Base-by-base conservation (phyloP, 345 rosid genomes). In the Eucalyptus urophylla region DNA sequence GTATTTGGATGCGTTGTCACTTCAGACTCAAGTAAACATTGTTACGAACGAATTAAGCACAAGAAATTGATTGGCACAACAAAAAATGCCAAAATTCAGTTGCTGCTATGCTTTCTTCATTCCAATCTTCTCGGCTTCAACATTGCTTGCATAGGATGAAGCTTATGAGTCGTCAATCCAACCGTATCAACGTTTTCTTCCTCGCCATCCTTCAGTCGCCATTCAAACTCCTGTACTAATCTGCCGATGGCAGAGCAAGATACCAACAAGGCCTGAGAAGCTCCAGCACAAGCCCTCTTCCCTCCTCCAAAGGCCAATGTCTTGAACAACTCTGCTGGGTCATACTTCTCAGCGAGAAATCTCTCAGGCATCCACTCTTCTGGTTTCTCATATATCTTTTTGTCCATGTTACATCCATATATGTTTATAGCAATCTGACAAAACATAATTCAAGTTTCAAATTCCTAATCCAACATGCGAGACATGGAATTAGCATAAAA, bases 231-330 rank as follows among this genome's bases (percentile, higher is more conserved):
- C 91, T 97, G 98, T 12, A 95, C 96, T 88, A 95, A 90, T 90
- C 97, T 94, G 33, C 97, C 98, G 29, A 97, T 94, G 5, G 97
- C 92, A 5, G 93, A 88, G 56, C 96, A 94, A 31, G 91, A 92
- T 80, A 97, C 90, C 53, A 94, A 80, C 88, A 90, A 92, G 7
- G 99, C 99, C 91, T 95, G 96, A 40, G 95, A 95, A 50, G 97
- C 92, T 58, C 98, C 99, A 6, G 98, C 97, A 49, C 99, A 96
- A 13, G 88, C 92, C 91, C 97, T 95, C 89, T 93, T 98, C 56
- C 99, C 99, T 0, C 95, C 95, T 81, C 99, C 99, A 49, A 98
- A 98, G 2, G 98, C 99, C 98, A 96, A 95, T 22, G 98, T 98
- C 94, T 96, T 95, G 91, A 95, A 91, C 89, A 97, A 88, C 88